These are phyloP conservation scores for Brettanomyces sp. DNA, from an alignment of 805 yeast species.

Conservation along the genomic window DNA sequence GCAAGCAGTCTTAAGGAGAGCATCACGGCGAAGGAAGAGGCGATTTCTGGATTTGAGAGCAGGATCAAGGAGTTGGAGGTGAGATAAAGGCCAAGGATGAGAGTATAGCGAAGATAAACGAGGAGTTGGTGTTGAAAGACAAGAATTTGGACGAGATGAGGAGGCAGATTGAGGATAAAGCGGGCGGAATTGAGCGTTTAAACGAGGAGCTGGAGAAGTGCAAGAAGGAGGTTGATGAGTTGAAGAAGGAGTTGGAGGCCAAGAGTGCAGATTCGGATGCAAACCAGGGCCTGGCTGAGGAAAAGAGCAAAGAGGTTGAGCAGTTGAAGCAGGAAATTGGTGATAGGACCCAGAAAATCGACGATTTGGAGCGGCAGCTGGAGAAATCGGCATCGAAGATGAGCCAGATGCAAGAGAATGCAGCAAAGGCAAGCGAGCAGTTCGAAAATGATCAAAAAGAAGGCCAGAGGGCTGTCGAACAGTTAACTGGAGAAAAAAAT, in stretches of 20 bases:
- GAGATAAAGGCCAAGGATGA: background rate
- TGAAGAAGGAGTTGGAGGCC: background rate
- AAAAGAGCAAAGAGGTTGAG: no score
- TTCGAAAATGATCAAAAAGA: background rate
- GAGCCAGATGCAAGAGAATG: background rate
- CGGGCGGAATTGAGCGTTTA: background rate
- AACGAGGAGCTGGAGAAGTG: background rate
- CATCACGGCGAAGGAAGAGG: background rate
- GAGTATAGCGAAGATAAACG: background rate
- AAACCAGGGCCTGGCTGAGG: no score
- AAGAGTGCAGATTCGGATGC: no score
- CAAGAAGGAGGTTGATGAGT: constrained; percentile 12
- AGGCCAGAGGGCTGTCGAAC: constrained; percentile 2
- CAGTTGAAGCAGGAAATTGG: background rate
- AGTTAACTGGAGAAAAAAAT: constrained; percentile 5
- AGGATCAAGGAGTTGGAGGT: background rate
- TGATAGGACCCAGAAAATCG: background rate
- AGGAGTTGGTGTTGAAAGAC: background rate
- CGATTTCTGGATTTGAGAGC: background rate
- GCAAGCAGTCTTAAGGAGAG: background rate
- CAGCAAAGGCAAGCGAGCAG: background rate
- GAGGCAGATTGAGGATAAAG: background rate
- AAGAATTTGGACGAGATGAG: background rate
- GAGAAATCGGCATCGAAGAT: no score
- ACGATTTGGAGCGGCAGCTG: background rate